Evolutionary conservation across 2,329 filamentous ascomycete species (phyloP), one percentile per base, ranked within the genome.

Genomic region (Fusarium incarnatum): DNA sequence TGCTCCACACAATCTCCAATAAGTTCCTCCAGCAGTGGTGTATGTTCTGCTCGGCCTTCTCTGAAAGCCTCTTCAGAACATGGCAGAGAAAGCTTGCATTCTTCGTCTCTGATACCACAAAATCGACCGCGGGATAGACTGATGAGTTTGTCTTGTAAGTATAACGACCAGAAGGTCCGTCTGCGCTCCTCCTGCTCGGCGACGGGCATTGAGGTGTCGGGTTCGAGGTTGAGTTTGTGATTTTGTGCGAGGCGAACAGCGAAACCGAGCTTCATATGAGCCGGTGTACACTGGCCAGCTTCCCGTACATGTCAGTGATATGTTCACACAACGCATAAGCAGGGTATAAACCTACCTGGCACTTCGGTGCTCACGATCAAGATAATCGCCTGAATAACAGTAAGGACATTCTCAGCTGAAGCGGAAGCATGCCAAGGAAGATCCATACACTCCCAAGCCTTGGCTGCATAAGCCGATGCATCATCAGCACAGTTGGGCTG

Each of bases 311-410:
- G 10, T 52, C 22, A 52, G 15, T 8, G 3, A 25, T 5, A 9
- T 11, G 25, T 9, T 27, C 25, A 27, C 25, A 25, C 25, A 11
- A 27, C 25, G 25, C 25, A 27, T 27, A 27, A 25, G 23, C 23
- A 25, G 23, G 23, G 23, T 25, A 8, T 25, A 25, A 25, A 27
- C 61, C 46, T 12, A 64, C 61, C 61, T 8, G 61, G 61, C 12
- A 59, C 52, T 28, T 64, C 61, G 1, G 61, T 64, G 30, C 52
- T 64, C n/a, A 64, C 61, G n/a, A 64, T 64, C 18, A 64, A 25
- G 6, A 64, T 59, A 3, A 64, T 64, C 3, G 61, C 59, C 12
- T 64, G 61, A 10, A 64, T 20, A 3, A 64, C 52, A 8, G 16
- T 22, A 6, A 64, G 23, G 4, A 64, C 20, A n/a, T 47, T 59